Evolutionary conservation across 2,329 filamentous ascomycete species (phyloP).

Genomic region (Calonectria pauciramosa): DNA sequence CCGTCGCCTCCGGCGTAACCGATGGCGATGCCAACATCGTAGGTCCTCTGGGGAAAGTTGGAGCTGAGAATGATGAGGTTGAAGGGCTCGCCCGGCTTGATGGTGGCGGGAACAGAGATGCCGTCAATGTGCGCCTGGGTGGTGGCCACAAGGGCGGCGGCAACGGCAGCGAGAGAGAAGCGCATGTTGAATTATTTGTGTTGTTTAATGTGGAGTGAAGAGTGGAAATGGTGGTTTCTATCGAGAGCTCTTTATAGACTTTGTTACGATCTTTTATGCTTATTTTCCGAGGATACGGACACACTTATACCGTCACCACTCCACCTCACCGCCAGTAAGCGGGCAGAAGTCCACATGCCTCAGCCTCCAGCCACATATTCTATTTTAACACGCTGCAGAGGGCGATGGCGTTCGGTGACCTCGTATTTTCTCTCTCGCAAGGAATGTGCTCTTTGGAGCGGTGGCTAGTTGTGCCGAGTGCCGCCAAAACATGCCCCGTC

Average conservation of each 20-base stretch:
- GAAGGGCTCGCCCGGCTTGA: constrained; percentile 55
- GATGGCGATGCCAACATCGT: constrained; percentile 60
- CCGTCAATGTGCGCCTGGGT: constrained; percentile 58
- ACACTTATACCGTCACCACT: background rate
- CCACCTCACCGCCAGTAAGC: constrained; percentile 4
- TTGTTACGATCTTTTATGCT: background rate
- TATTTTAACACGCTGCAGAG: constrained; percentile 12
- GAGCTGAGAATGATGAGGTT: constrained; percentile 54
- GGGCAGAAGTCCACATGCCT: background rate
- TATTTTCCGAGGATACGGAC: background rate
- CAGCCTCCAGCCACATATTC: constrained; percentile 1
- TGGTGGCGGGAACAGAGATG: constrained; percentile 57
- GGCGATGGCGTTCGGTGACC: background rate
- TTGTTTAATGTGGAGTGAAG: background rate
- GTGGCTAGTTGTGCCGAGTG: constrained; percentile 22
- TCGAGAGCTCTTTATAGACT: background rate
- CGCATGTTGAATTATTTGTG: constrained; percentile 34
- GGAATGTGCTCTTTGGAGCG: background rate
- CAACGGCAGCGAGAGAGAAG: constrained; percentile 37
- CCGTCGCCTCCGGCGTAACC: constrained; percentile 49
- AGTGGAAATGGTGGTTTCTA: background rate
- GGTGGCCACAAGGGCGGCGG: constrained; percentile 38
- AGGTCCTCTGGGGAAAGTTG: constrained; percentile 60
- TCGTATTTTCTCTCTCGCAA: constrained; percentile 11
- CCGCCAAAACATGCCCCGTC: background rate